Evolutionary conservation across 352 stramenopile species (phyloP), one percentile per base, ranked within the genome.

Genomic region (Pythium vanterpoolii): DNA sequence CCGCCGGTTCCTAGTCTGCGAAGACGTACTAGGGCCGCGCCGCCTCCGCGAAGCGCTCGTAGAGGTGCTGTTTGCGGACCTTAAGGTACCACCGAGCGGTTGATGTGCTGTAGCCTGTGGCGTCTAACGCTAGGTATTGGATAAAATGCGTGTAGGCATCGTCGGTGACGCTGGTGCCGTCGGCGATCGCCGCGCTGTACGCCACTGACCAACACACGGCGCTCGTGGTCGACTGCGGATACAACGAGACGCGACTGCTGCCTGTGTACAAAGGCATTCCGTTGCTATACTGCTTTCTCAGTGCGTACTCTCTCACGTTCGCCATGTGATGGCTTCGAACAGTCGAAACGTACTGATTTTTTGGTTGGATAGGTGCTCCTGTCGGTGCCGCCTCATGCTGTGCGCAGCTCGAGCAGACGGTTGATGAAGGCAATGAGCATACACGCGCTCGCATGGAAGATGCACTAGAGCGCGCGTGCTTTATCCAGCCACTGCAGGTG

Each of bases 211-310:
- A 89, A 48, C 77, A 90, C 60, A 90, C 86, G 21, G 82, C 83
- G 46, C 62, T 95, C 27, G 70, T 95, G 27, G 66, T 95, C 5
- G 86, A 95, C 60, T 91, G 79, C 49, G 86, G 86, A 2, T 93
- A 78, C 73, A 51, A 55, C 2, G 86, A 95, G 66, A 90, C 82
- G 21, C 72, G 83, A 9, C 28, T 95, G 21, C 47, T 95, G 10
- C 86, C 86, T 16, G 74, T 95, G 13, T 93, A 83, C 55, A 91
- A 95, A 56, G 83, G 83, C n/a, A 84, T 91, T 31, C 82, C 86
- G 34, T 56, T 95, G 47, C 75, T 77, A 21, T 71, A 89, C 31
- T 68, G 79, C 36, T 93, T 93, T 56, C 71, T 71, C 14, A 84
- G 82, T 92, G 57, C 23, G 74, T 62, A 1, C 16, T 26, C 16